phyloP scores from a whole-genome alignment of 805 yeast species.

The Wickerhamomyces ciferrii region DNA sequence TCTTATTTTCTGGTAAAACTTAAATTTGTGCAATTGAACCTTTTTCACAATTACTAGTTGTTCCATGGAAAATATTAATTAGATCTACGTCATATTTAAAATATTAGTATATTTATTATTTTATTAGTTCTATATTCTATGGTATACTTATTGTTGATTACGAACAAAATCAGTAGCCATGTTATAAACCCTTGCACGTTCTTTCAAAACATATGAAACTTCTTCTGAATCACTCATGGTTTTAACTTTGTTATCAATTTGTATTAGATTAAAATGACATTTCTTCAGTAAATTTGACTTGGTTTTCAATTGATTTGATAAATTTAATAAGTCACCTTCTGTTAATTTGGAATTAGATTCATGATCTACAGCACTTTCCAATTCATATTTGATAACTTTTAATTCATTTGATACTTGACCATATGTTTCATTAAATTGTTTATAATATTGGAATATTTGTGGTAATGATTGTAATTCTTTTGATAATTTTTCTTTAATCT shows the following conservation, averaged over 20 bases:
- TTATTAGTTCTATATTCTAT: too few relatives aligned
- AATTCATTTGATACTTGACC: constrained; percentile 1
- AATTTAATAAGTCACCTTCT: background rate
- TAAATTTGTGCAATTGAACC: too few relatives aligned
- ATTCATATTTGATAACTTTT: background rate
- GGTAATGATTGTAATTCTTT: constrained; percentile 6
- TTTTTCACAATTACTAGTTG: too few relatives aligned
- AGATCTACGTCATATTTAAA: background rate
- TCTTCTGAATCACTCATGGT: constrained; percentile 14
- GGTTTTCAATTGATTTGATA: constrained; percentile 3
- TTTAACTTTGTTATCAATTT: constrained; percentile 7
- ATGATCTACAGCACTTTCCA: background rate
- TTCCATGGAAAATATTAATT: too few relatives aligned
- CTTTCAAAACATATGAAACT: constrained; percentile 21
- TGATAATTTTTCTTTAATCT: constrained; percentile 9
- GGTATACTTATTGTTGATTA: constrained; percentile 11
- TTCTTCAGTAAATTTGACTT: constrained; percentile 1
- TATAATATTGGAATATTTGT: constrained; percentile 5
- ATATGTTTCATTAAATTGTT: constrained; percentile 9
- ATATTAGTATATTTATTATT: too few relatives aligned
- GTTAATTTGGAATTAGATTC: background rate
- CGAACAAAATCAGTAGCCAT: constrained; percentile 19
- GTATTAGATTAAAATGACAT: constrained; percentile 9
- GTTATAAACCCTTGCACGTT: constrained; percentile 22
- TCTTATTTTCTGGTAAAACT: too few relatives aligned